Conservation (phyloP, 352 stramenopile genomes). For the Thraustochytrium sp. region DNA sequence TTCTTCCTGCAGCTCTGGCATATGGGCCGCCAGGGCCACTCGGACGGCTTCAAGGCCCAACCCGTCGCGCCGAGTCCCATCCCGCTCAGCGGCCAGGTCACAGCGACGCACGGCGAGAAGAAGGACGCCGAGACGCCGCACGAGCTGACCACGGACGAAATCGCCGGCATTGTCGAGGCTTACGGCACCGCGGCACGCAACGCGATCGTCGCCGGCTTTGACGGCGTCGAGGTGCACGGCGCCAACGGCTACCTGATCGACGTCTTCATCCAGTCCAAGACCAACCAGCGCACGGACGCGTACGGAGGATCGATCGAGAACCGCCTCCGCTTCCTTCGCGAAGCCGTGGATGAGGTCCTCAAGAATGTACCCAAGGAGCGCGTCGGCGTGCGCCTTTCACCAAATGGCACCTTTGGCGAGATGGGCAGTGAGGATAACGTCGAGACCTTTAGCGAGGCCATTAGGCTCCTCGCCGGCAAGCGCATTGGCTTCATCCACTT, state of each 20-base stretch:
- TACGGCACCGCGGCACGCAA: constrained; percentile 60
- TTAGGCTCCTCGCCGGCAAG: neutral
- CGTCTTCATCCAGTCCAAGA: constrained; percentile 69
- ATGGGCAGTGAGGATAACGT: constrained; percentile 57
- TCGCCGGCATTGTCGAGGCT: constrained; percentile 60
- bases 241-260: constrained; percentile 85
- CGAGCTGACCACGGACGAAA: constrained; percentile 64
- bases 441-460: constrained; percentile 35
- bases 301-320: constrained; percentile 78
- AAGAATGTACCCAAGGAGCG: constrained; percentile 55
- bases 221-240: constrained; percentile 76
- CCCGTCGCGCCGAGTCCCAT: constrained; percentile 41
- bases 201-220: constrained; percentile 68
- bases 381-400: constrained; percentile 42
- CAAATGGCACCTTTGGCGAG: neutral
- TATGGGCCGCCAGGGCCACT: constrained; percentile 63
- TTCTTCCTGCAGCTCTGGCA: constrained; percentile 79
- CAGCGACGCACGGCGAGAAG: constrained; percentile 50
- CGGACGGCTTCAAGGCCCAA: constrained; percentile 14
- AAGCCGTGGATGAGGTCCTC: constrained; percentile 54
- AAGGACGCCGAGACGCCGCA: constrained; percentile 56
- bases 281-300: constrained; percentile 71
- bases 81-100: constrained; percentile 54
- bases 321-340: constrained; percentile 65
- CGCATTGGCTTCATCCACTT: constrained; percentile 45